phyloP scores from a whole-genome alignment of 2,329 filamentous ascomycete species.

The Fusarium anguioides region DNA sequence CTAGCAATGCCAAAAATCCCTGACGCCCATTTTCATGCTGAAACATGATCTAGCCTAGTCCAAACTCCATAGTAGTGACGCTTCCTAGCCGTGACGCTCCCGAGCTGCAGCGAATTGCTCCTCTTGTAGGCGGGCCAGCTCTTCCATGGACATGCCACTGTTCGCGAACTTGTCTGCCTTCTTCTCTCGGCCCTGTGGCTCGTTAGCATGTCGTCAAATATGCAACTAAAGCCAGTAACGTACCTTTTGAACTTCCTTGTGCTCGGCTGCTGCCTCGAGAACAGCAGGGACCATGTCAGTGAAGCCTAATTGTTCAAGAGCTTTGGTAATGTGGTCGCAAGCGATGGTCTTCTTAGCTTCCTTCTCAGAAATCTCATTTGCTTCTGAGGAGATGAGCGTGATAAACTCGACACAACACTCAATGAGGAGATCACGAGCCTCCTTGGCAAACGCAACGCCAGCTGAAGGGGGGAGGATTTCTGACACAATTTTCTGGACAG shows the following conservation, averaged over 20 bases:
- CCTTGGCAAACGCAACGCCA: slow-evolving; percentile 90
- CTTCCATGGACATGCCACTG: slow-evolving; percentile 90
- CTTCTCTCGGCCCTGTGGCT: slow-evolving; percentile 84
- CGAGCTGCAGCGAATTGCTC: slow-evolving; percentile 86
- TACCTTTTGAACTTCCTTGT: slow-evolving; percentile 94
- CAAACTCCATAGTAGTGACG: slow-evolving; percentile 47
- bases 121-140: slow-evolving; percentile 88
- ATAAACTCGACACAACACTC: slow-evolving; percentile 99
- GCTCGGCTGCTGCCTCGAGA: slow-evolving; percentile 85
- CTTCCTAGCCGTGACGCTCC: slow-evolving; percentile 51
- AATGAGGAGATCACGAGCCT: slow-evolving; percentile 93
- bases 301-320: slow-evolving; percentile 91
- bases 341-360: slow-evolving; percentile 99
- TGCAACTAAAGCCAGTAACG: slow-evolving; percentile 45
- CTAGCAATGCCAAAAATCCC: slow-evolving; percentile 50
- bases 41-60: not conserved
- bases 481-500: slow-evolving; percentile 87
- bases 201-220: slow-evolving; percentile 55
- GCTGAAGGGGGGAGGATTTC: slow-evolving; percentile 84
- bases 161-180: slow-evolving; percentile 97
- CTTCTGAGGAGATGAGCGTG: slow-evolving; percentile 96
- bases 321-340: slow-evolving; percentile 96
- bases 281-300: slow-evolving; percentile 91
- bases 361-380: slow-evolving; percentile 98
- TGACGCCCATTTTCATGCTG: slow-evolving; percentile 35